A percentile compares a stretch with the other conserved stretches of the same genome.
phyloP scores from a whole-genome alignment of 306 rosid species.

The Quercus variabilis region DNA sequence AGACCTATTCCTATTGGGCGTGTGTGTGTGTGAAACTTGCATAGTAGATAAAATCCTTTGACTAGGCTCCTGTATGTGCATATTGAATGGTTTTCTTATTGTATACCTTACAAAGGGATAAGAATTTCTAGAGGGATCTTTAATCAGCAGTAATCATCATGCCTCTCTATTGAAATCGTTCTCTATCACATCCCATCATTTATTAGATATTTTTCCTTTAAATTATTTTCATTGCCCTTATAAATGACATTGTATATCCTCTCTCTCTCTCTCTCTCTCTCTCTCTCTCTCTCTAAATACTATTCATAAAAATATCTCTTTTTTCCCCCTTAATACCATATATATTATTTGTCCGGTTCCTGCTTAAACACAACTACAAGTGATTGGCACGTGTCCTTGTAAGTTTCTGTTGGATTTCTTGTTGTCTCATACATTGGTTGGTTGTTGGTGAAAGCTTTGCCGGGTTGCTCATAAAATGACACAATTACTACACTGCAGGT shows the following conservation, averaged over 20 bases:
- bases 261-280: not conserved
- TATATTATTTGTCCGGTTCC: not conserved
- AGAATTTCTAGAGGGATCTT: not conserved
- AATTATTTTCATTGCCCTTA: not conserved
- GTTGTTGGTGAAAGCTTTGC: conserved; percentile 21
- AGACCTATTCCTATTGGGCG: no score
- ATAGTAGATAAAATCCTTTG: not conserved
- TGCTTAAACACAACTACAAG: not conserved
- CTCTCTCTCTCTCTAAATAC: no score
- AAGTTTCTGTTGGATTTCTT: not conserved
- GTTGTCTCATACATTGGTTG: not conserved
- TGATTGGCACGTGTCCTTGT: not conserved
- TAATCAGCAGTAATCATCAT: not conserved
- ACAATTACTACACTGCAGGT: conserved; percentile 48
- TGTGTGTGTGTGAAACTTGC: not conserved
- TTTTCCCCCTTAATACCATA: not conserved
- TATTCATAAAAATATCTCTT: no score
- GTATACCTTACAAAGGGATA: not conserved
- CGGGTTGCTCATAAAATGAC: conserved; percentile 10
- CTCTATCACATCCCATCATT: not conserved
- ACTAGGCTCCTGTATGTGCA: not conserved
- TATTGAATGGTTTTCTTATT: not conserved
- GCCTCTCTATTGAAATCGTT: not conserved
- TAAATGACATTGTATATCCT: not conserved
- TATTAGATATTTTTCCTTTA: not conserved